These are phyloP conservation scores for Solanum tacnaense DNA, from an alignment of 257 asterid species.

Conservation along the genomic window DNA sequence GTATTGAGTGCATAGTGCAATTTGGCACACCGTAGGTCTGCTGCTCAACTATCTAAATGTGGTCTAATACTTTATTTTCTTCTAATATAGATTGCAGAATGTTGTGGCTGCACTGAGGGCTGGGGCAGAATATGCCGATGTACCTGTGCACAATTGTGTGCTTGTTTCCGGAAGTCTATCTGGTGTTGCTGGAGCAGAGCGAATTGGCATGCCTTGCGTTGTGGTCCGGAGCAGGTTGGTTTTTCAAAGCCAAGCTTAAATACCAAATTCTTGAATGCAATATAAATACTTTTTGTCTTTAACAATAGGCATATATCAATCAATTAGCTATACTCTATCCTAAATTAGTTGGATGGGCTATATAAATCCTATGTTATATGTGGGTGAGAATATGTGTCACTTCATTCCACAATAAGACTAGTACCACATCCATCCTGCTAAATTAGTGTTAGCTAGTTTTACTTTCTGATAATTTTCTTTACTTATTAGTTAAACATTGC, in stretches of 20 bases:
- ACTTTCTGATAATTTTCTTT: neutral
- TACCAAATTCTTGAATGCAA: neutral
- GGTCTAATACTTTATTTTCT: neutral
- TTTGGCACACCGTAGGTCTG: neutral
- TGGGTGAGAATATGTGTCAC: neutral
- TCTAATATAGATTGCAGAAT: slow-evolving; percentile 47
- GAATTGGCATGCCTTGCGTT: slow-evolving; percentile 71
- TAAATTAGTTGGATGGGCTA: neutral
- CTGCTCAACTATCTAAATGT: neutral
- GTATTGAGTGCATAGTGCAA: neutral
- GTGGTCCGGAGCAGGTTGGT: slow-evolving; percentile 89
- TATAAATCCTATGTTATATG: neutral
- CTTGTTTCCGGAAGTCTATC: slow-evolving; percentile 79
- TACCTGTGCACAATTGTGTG: slow-evolving; percentile 49
- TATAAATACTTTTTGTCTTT: neutral
- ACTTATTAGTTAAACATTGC: neutral
- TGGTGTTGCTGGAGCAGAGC: slow-evolving; percentile 79
- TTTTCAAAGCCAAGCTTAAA: neutral
- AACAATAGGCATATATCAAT: neutral
- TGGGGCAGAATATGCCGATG: slow-evolving; percentile 64
- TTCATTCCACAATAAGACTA: neutral
- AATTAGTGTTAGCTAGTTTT: neutral
- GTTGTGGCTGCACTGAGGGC: slow-evolving; percentile 76
- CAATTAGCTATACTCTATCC: neutral
- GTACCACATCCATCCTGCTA: neutral